Base-by-base conservation (phyloP, 2,329 filamentous ascomycete genomes). In the Laburnicola sp. region DNA sequence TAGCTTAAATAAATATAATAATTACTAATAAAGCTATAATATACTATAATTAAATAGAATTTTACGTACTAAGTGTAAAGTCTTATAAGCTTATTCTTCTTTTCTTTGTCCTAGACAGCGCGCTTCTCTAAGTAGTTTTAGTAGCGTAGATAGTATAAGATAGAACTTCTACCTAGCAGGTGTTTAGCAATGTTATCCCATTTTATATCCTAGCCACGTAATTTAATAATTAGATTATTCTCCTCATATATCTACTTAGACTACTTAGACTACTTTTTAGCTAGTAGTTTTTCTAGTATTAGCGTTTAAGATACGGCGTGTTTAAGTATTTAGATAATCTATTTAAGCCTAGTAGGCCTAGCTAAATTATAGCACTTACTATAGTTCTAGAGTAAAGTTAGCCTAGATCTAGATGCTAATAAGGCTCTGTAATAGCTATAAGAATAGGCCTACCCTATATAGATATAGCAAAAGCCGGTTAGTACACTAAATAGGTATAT, bases 121-220 rank as follows among this genome's bases (percentile, higher is more conserved):
- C 91, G 83, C 66, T 91, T 83, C 74, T 97, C 93, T 45, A 97
- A 83, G 71, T 97, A 97, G 72, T 97, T 97, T 68, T 97, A 93
- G 72, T 97, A 97, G 68, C 96, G 91, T 45, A 97, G 80, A 36
- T 93, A 86, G 74, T 93, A 97, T 64, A 91, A 96, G 66, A 97
- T 97, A 50, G 91, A 87, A 74, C 91, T 97, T 63, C 93, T 85
- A 53, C 93, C 93, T 3, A 91, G 91, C 43, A 97, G 78, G 48
- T 86, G 84, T 77, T 93, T 95, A 55, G 91, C 94, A 65, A 97
- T 96, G 73, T 97, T 93, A 69, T 97, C 93, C 93, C 93, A 97
- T 71, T 97, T 97, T 90, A 97, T 96, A 6, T 90, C 89, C 62
- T 86, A 86, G 34, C 91, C 90, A 51, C 93, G 85, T 56, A 97